phyloP scores from a whole-genome alignment of 805 yeast species.

The Vanderwaltozyma yarrowii region DNA sequence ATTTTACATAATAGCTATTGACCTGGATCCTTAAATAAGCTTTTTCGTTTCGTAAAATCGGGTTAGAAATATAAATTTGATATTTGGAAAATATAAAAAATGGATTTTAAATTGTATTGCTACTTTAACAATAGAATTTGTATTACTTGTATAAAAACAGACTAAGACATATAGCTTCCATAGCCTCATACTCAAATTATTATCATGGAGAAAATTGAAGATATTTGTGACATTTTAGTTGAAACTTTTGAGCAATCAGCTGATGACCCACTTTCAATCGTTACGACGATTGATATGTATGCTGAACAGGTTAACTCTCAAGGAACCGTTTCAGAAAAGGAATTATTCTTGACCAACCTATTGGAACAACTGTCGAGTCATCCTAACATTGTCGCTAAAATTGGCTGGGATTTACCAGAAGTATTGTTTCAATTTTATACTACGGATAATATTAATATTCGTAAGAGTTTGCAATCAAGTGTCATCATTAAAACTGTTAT shows the following conservation, averaged over 20 bases:
- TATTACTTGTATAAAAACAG: no score
- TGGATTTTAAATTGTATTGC: no score
- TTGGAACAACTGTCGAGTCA: constrained; percentile 35
- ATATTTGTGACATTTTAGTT: constrained; percentile 9
- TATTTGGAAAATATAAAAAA: no score
- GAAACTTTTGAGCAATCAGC: constrained; percentile 18
- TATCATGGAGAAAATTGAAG: constrained; percentile 6
- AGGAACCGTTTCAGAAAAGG: constrained; percentile 35
- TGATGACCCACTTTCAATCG: constrained; percentile 23
- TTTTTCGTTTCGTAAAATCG: no score
- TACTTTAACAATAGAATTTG: no score
- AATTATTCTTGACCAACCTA: constrained; percentile 37
- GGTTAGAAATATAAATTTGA: no score
- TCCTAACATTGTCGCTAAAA: constrained; percentile 45
- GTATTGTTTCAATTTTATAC: constrained; percentile 48
- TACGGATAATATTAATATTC: constrained; percentile 28
- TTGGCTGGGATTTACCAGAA: constrained; percentile 90
- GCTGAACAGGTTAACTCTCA: constrained; percentile 14
- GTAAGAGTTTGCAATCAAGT: constrained; percentile 15
- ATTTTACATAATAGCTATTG: no score
- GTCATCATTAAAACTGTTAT: constrained; percentile 31
- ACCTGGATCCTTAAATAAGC: no score
- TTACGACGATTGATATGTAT: constrained; percentile 22
- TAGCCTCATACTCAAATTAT: not conserved
- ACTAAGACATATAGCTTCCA: no score